These are phyloP conservation scores for Plasmopara viticola DNA, from an alignment of 352 stramenopile genomes.

Conservation along the genomic window DNA sequence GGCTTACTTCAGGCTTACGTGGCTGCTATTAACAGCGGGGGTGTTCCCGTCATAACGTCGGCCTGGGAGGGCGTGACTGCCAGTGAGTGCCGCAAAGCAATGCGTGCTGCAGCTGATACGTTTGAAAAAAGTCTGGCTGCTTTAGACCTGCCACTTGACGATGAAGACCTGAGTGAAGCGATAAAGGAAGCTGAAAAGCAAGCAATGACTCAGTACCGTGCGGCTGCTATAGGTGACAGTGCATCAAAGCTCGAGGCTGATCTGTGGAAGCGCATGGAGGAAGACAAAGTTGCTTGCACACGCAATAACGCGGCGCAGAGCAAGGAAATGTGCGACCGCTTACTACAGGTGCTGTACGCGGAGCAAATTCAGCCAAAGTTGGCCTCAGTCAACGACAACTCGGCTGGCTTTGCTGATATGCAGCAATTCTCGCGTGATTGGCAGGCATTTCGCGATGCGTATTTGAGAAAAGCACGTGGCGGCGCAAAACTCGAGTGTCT, in stretches of 20 bases:
- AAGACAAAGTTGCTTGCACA: slow-evolving; percentile 42
- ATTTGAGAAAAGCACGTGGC: slow-evolving; percentile 60
- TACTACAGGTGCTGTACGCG: slow-evolving; percentile 74
- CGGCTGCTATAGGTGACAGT: slow-evolving; percentile 61
- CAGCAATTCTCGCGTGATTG: slow-evolving; percentile 71
- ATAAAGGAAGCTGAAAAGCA: slow-evolving; percentile 54
- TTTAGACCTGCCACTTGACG: slow-evolving; percentile 61
- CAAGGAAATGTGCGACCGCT: slow-evolving; percentile 73
- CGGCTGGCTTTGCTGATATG: slow-evolving; percentile 63
- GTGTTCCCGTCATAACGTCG: slow-evolving; percentile 81
- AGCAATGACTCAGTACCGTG: slow-evolving; percentile 51
- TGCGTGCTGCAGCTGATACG: slow-evolving; percentile 43
- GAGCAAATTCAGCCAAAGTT: slow-evolving; percentile 79
- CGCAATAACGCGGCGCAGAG: slow-evolving; percentile 50
- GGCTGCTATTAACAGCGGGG: slow-evolving; percentile 82
- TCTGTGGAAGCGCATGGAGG: slow-evolving; percentile 60
- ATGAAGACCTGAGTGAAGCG: slow-evolving; percentile 48
- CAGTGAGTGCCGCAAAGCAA: slow-evolving; percentile 75
- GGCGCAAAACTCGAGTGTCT: slow-evolving; percentile 71
- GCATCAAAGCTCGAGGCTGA: slow-evolving; percentile 57
- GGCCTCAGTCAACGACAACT: slow-evolving; percentile 33
- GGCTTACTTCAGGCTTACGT: slow-evolving; percentile 79
- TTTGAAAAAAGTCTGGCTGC: slow-evolving; percentile 61
- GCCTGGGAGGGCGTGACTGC: slow-evolving; percentile 82
- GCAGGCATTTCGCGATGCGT: slow-evolving; percentile 65